Percentiles rank a stretch among this genome's conserved stretches.
Evolutionary conservation across 1,284 basidiomycete species (phyloP).

Genomic region (Moesziomyces sp.): DNA sequence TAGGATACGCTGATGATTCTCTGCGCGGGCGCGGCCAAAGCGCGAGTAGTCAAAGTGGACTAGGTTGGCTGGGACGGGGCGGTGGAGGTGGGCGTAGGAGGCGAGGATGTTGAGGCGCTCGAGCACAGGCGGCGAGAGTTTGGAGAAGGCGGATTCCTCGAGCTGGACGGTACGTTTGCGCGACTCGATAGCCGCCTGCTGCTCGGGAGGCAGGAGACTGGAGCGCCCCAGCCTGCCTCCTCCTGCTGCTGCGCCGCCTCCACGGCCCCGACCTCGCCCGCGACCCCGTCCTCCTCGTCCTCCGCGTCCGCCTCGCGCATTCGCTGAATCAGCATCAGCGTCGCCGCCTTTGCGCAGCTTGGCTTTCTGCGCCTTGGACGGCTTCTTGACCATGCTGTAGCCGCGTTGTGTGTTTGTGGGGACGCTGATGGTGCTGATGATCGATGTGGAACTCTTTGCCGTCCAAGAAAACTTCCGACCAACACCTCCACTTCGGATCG

Average conservation of each 20-base stretch:
- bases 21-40: constrained; percentile 39
- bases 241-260: constrained; percentile 7
- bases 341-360: constrained; percentile 27
- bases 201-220: constrained; percentile 32
- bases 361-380: constrained; percentile 50
- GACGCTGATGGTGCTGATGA: not conserved
- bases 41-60: constrained; percentile 38
- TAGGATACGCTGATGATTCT: constrained; percentile 25
- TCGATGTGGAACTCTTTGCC: not conserved
- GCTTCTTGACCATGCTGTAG: constrained; percentile 41
- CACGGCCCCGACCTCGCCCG: constrained; percentile 24
- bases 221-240: constrained; percentile 27
- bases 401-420: not conserved
- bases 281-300: constrained; percentile 6
- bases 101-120: constrained; percentile 53
- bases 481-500: not conserved
- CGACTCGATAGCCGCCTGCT: constrained; percentile 37
- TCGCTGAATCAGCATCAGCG: constrained; percentile 6
- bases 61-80: constrained; percentile 35
- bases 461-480: not conserved
- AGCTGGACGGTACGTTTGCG: constrained; percentile 39
- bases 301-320: constrained; percentile 8
- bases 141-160: constrained; percentile 54
- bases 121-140: constrained; percentile 47
- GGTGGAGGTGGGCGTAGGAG: constrained; percentile 34